phyloP scores from a whole-genome alignment of 768 basidiomycete genomes.

The Hydnomerulius pinastri region DNA sequence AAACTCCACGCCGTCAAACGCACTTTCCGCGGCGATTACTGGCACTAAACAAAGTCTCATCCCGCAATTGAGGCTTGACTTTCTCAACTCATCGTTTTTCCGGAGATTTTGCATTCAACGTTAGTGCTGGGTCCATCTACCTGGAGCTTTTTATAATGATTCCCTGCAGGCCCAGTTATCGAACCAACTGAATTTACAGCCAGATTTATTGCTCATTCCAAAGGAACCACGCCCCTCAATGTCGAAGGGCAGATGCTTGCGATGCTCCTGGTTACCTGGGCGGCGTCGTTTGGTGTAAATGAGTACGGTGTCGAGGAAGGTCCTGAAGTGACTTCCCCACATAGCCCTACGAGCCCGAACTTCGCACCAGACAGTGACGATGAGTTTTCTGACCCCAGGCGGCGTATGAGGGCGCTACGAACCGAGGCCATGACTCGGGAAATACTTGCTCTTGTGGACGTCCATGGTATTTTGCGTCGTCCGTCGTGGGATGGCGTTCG shows the following conservation, averaged over 20 bases:
- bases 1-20: constrained; percentile 16
- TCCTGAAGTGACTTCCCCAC: constrained; percentile 5
- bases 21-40: constrained; percentile 6
- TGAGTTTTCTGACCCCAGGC: constrained; percentile 37
- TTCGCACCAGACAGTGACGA: constrained; percentile 20
- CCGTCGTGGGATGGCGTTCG: constrained; percentile 89
- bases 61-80: constrained; percentile 72
- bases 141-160: constrained; percentile 7
- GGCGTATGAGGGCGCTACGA: constrained; percentile 50
- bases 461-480: constrained; percentile 73
- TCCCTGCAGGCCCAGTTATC: constrained; percentile 72
- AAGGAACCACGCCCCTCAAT: constrained; percentile 63
- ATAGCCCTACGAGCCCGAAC: constrained; percentile 4
- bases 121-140: constrained; percentile 38
- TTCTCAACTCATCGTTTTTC: constrained; percentile 87
- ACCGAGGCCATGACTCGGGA: constrained; percentile 74
- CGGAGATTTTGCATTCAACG: constrained; percentile 82
- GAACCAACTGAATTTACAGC: constrained; percentile 78
- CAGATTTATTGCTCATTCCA: constrained; percentile 67
- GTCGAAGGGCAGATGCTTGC: constrained; percentile 75
- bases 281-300: constrained; percentile 84
- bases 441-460: constrained; percentile 78
- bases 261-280: constrained; percentile 86
- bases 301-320: constrained; percentile 65
- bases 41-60: constrained; percentile 44